phyloP scores from a whole-genome alignment of 805 yeast genomes.

The Priceomyces castillae region DNA sequence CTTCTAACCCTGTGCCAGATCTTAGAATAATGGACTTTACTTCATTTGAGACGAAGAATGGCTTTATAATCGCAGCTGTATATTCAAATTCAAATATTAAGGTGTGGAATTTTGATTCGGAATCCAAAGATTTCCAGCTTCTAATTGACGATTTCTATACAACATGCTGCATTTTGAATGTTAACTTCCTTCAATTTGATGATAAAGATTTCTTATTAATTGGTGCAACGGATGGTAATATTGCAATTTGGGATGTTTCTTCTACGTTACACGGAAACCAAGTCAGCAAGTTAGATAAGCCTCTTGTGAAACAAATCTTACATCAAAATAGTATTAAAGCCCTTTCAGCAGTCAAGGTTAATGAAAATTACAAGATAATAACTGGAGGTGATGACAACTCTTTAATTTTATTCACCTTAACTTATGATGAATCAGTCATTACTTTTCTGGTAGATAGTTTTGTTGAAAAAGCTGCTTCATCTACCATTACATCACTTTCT shows the following conservation, averaged over 20 bases:
- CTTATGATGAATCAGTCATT: slow-evolving; percentile 10
- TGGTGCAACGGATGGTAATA: slow-evolving; percentile 82
- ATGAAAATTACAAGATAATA: slow-evolving; percentile 33
- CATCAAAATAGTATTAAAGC: slow-evolving; percentile 88
- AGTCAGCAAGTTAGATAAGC: slow-evolving; percentile 18
- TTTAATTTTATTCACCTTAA: slow-evolving; percentile 29
- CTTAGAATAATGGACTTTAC: slow-evolving; percentile 87
- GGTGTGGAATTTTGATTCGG: slow-evolving; percentile 53
- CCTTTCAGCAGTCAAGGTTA: slow-evolving; percentile 29
- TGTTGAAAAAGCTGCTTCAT: slow-evolving; percentile 67
- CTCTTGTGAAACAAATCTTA: slow-evolving; percentile 45
- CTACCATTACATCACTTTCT: slow-evolving; percentile 74
- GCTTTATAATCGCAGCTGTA: slow-evolving; percentile 61
- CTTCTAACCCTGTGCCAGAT: slow-evolving; percentile 65
- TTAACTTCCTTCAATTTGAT: slow-evolving; percentile 39
- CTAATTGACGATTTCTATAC: slow-evolving; percentile 54
- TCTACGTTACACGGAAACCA: slow-evolving; percentile 16
- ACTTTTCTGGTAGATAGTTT: slow-evolving; percentile 30
- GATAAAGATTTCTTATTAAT: slow-evolving; percentile 40
- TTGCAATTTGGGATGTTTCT: slow-evolving; percentile 57
- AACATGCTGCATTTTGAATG: slow-evolving; percentile 74
- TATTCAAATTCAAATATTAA: slow-evolving; percentile 83
- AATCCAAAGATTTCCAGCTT: slow-evolving; percentile 37
- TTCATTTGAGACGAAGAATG: slow-evolving; percentile 38
- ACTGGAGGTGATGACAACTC: slow-evolving; percentile 97